Percentiles rank a stretch among this genome's conserved stretches.
Conservation (phyloP, 768 basidiomycete genomes). For the Paxillus rubicundulus region DNA sequence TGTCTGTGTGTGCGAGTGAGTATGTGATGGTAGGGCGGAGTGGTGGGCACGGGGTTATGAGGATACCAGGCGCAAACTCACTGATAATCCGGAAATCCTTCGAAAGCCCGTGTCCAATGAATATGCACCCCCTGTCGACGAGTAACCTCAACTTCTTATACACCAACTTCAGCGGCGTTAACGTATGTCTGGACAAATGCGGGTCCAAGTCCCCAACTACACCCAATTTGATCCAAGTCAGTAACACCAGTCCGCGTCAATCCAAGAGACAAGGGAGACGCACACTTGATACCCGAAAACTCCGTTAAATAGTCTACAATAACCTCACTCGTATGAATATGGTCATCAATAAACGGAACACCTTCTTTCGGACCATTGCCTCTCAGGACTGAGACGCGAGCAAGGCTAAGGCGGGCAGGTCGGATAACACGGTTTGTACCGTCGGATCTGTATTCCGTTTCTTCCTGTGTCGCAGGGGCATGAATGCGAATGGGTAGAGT, state of each 20-base stretch:
- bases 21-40: not conserved
- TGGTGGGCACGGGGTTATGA: not conserved
- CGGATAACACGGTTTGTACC: constrained; percentile 91
- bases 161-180: constrained; percentile 95
- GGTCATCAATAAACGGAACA: constrained; percentile 94
- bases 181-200: constrained; percentile 73
- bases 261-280: constrained; percentile 25
- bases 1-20: constrained; percentile 51
- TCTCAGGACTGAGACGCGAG: constrained; percentile 90
- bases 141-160: constrained; percentile 95
- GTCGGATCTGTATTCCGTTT: constrained; percentile 92
- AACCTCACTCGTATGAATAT: constrained; percentile 93
- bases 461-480: constrained; percentile 57
- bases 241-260: not conserved
- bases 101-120: constrained; percentile 94
- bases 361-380: constrained; percentile 80
- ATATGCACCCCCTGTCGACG: constrained; percentile 93
- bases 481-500: not conserved
- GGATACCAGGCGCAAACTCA: constrained; percentile 38
- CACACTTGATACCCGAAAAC: constrained; percentile 93
- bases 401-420: constrained; percentile 87
- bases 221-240: constrained; percentile 3
- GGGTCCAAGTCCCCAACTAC: constrained; percentile 93
- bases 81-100: constrained; percentile 99
- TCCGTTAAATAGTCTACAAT: constrained; percentile 98